Evolutionary conservation across 2,329 filamentous ascomycete genomes (phyloP).

Genomic region (Hymenoscyphus albidus): DNA sequence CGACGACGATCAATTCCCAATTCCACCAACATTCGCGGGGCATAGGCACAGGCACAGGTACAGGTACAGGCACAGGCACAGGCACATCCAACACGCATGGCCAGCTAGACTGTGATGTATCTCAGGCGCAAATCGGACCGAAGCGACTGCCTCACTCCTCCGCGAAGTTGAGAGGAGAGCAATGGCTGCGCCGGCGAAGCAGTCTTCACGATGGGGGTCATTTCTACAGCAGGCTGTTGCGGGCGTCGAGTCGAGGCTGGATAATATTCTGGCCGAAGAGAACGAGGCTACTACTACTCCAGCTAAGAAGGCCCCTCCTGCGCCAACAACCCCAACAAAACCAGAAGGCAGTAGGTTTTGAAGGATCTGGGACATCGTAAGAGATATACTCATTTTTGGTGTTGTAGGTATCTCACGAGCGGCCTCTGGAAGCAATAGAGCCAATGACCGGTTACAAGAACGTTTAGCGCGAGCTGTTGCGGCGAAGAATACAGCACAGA

Average conservation of each 20-base stretch:
- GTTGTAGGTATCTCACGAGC: slow-evolving; percentile 54
- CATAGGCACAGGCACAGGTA: too few species aligned
- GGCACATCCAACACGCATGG: neutral
- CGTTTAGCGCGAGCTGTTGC: slow-evolving; percentile 83
- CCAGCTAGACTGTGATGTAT: slow-evolving; percentile 24
- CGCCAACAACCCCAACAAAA: slow-evolving; percentile 35
- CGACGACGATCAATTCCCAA: neutral
- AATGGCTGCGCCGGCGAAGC: slow-evolving; percentile 35
- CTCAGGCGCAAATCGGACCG: slow-evolving; percentile 18
- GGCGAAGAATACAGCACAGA: slow-evolving; percentile 52
- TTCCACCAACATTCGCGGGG: too few species aligned
- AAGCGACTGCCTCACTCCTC: slow-evolving; percentile 21
- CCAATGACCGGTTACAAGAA: slow-evolving; percentile 83
- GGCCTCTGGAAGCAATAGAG: slow-evolving; percentile 57
- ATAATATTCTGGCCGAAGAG: slow-evolving; percentile 84
- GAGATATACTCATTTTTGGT: neutral
- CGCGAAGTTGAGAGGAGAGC: slow-evolving; percentile 14
- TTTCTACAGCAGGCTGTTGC: slow-evolving; percentile 88
- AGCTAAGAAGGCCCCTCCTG: slow-evolving; percentile 40
- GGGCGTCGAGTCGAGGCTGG: slow-evolving; percentile 87
- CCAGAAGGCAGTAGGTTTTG: slow-evolving; percentile 35
- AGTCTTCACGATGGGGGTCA: slow-evolving; percentile 67
- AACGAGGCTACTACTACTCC: slow-evolving; percentile 46
- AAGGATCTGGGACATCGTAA: neutral
- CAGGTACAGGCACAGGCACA: too few species aligned